phyloP scores from a whole-genome alignment of 305 asterid genomes.

The Fraxinus sp. region DNA sequence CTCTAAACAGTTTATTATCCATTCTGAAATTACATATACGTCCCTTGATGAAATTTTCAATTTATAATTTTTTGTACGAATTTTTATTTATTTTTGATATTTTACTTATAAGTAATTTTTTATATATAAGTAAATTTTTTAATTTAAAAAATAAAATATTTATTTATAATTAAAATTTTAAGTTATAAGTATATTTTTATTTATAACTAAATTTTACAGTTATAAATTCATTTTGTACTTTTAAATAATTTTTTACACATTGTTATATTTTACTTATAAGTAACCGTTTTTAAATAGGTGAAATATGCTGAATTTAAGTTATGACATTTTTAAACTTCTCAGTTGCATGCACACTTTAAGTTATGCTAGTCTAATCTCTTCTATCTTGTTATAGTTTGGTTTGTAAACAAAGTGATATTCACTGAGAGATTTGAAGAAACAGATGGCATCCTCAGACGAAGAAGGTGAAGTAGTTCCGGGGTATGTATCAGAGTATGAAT shows the following conservation, averaged over 20 bases:
- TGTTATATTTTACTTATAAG: too few species aligned
- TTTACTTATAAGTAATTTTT: not conserved
- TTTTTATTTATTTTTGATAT: too few species aligned
- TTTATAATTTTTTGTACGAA: too few species aligned
- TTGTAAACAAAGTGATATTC: conserved; percentile 1
- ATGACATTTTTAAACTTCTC: not conserved
- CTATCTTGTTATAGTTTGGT: conserved; percentile 13
- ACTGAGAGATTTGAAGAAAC: not conserved
- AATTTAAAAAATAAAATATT: too few species aligned
- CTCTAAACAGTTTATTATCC: not conserved
- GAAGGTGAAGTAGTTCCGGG: conserved; percentile 49
- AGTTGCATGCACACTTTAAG: not conserved
- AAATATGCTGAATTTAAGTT: not conserved
- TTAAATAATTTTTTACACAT: not conserved
- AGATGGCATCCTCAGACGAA: conserved; percentile 74
- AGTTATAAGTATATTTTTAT: not conserved
- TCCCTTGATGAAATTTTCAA: not conserved
- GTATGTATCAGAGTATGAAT: conserved; percentile 53
- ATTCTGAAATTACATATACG: too few species aligned
- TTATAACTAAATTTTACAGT: not conserved
- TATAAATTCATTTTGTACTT: not conserved
- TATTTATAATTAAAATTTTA: too few species aligned
- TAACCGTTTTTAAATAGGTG: not conserved
- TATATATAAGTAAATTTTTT: not conserved
- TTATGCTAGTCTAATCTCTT: not conserved